phyloP scores from a whole-genome alignment of 371 early-diverging fungal species.

The Mortierella sp. region DNA sequence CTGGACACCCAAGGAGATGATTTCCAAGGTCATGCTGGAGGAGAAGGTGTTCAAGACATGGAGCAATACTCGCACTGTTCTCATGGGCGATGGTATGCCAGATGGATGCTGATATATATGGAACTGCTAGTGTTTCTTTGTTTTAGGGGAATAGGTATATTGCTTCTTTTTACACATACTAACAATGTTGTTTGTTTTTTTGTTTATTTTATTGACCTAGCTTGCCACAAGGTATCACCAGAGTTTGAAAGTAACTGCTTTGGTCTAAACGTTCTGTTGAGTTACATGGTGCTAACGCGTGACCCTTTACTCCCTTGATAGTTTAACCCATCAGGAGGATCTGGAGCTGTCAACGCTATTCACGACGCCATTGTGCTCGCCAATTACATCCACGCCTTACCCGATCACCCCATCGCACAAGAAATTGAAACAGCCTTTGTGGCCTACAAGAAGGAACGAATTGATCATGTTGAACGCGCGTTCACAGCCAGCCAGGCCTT shows the following conservation, averaged over 20 bases:
- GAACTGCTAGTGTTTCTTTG: too few species aligned
- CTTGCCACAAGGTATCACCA: background rate
- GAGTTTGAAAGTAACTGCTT: too few species aligned
- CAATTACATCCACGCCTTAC: constrained; percentile 3
- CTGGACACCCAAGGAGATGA: constrained; percentile 20
- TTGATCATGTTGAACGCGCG: constrained; percentile 6
- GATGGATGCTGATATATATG: background rate
- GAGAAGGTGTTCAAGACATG: constrained; percentile 26
- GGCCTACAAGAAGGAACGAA: constrained; percentile 18
- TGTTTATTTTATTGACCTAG: background rate
- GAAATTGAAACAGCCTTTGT: constrained; percentile 14
- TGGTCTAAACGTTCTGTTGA: too few species aligned
- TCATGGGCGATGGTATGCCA: constrained; percentile 22
- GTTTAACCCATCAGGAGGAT: constrained; percentile 8
- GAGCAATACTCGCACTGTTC: constrained; percentile 10
- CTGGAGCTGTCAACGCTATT: constrained; percentile 22
- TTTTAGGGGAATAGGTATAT: too few species aligned
- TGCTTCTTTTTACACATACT: too few species aligned
- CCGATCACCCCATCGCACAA: background rate
- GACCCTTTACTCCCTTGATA: background rate
- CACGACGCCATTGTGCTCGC: constrained; percentile 20
- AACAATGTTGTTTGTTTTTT: too few species aligned
- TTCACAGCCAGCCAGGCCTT: background rate
- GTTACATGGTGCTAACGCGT: background rate
- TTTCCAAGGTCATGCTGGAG: constrained; percentile 31